Base-by-base conservation (phyloP, 2,329 filamentous ascomycete genomes). In the Diaporthe eres region DNA sequence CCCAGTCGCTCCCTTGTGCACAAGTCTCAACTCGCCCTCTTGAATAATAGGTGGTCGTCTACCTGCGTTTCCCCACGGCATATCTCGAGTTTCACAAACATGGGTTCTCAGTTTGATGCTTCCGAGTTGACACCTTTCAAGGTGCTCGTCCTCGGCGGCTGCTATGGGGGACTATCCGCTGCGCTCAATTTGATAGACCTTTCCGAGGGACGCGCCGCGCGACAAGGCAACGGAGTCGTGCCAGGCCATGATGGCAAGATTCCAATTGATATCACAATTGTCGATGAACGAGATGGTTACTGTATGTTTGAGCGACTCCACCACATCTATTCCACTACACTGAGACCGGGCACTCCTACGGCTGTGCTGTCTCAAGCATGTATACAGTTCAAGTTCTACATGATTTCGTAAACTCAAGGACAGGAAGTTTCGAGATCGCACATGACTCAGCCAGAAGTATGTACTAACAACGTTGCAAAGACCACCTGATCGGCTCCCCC, bases 201-300 rank as follows among this genome's bases (percentile, higher is more conserved):
- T 49, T 90, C 90, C 76, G 86, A 89, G 75, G 92, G 92, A 25
- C 84, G 87, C 76, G 81, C 84, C 10, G 85, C 89, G n/a, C 88
- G 91, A 19, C 85, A 86, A 70, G 81, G 74, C 28, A 78, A 75
- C 63, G 79, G 76, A 70, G 80, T 76, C 68, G 80, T 75, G 9
- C 77, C 78, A 61, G 77, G 76, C 70, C 74, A 79, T 51, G 51
- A 75, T 77, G 77, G 73, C 74, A 77, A 85, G 34, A 86, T 93
- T 60, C 87, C 90, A 1, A 83, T 94, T 19, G 89, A 95, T 51
- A 92, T 96, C 70, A 95, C 93, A 31, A 88, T 96, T 31, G 91
- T 94, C 34, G 94, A 96, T 80, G 93, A 95, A 83, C 87, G 93
- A n/a, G 94, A 96, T 86, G 94, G 94, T n/a, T 95, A 92, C 82